phyloP scores from a whole-genome alignment of 805 yeast genomes.

The Nakazawaea molendinolei region DNA sequence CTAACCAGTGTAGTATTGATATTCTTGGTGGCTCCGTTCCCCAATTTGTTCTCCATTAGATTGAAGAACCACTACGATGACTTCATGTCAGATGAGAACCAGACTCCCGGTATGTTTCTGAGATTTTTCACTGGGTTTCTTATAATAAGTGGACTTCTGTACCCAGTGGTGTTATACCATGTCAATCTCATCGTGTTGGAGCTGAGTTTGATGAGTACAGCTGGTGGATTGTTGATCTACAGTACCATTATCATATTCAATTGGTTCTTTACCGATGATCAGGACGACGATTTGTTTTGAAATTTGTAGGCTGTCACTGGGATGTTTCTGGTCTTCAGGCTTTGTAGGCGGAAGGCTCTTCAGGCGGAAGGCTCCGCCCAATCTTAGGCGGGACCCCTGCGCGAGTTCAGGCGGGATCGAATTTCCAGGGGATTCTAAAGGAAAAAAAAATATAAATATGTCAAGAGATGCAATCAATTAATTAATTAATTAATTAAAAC shows the following conservation, averaged over 20 bases:
- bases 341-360: no score
- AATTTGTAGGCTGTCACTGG: no score
- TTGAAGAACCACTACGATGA: slow-evolving; percentile 22
- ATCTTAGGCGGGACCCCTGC: no score
- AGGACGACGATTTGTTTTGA: slow-evolving; percentile 34
- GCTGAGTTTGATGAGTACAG: slow-evolving; percentile 50
- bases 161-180: slow-evolving; percentile 27
- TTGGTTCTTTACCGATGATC: slow-evolving; percentile 60
- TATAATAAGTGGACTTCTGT: slow-evolving; percentile 25
- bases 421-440: no score
- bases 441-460: no score
- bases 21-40: slow-evolving; percentile 30
- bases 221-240: slow-evolving; percentile 82
- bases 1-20: slow-evolving; percentile 18
- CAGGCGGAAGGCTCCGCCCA: no score
- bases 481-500: no score
- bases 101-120: slow-evolving; percentile 18
- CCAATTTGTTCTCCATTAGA: slow-evolving; percentile 23
- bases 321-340: no score
- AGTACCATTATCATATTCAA: slow-evolving; percentile 79
- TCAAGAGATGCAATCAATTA: no score
- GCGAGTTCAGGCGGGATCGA: no score
- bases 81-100: slow-evolving; percentile 20
- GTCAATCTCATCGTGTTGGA: slow-evolving; percentile 19
- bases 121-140: slow-evolving; percentile 27